These are phyloP conservation scores for Thermomucor indicae-seudaticae DNA, from an alignment of 371 early-diverging fungal species.

Conservation along the genomic window DNA sequence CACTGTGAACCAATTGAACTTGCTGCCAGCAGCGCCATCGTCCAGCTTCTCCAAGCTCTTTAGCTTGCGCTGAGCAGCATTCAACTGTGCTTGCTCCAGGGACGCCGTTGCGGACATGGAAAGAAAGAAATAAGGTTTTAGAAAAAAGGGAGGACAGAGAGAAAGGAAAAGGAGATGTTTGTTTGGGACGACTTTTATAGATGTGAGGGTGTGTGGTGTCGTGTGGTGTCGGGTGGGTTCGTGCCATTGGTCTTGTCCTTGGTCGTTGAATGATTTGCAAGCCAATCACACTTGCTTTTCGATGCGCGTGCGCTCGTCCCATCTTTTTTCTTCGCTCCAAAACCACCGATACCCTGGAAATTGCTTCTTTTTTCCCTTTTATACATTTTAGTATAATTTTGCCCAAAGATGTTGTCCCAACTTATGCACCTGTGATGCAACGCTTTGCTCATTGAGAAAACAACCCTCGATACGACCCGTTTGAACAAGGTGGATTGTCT, in stretches of 20 bases:
- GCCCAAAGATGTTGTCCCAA: not conserved
- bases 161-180: not conserved
- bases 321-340: too few relatives aligned
- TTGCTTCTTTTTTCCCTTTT: not conserved
- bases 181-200: conserved; percentile 2
- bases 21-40: conserved; percentile 20
- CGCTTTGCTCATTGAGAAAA: not conserved
- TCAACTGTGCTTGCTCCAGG: conserved; percentile 23
- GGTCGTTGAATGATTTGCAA: not conserved
- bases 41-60: conserved; percentile 35
- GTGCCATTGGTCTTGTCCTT: conserved; percentile 2
- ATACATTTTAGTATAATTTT: not conserved
- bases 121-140: not conserved
- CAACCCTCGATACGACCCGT: not conserved
- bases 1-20: conserved; percentile 73
- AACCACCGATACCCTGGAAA: not conserved
- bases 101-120: conserved; percentile 1
- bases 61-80: conserved; percentile 28
- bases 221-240: conserved; percentile 13
- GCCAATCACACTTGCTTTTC: conserved; percentile 2
- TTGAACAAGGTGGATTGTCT: not conserved
- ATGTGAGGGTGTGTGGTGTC: conserved; percentile 4
- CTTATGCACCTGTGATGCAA: not conserved
- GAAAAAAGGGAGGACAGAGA: conserved; percentile 2
- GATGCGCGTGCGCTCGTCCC: conserved; percentile 1